Conservation (phyloP, 2,329 filamentous ascomycete genomes). For the Pseudocercospora cruenta region DNA sequence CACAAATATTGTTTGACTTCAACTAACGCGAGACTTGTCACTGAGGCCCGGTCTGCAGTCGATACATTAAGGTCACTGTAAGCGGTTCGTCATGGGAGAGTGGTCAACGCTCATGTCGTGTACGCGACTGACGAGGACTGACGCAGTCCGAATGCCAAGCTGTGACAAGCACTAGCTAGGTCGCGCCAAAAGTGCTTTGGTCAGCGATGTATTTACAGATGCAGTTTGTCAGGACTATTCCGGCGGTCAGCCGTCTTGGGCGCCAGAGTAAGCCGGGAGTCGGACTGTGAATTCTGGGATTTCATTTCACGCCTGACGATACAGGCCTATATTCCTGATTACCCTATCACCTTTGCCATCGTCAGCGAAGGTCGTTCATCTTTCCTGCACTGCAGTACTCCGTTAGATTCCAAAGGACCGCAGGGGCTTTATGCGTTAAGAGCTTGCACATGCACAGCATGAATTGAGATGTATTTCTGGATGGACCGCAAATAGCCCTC, state of each 20-base stretch:
- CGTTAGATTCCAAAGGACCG: not conserved
- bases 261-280: not conserved
- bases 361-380: not conserved
- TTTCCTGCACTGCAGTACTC: not conserved
- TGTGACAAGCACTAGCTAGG: not conserved
- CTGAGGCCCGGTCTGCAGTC: not conserved
- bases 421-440: not conserved
- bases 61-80: not conserved
- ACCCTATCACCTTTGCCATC: not conserved
- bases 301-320: not conserved
- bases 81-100: not conserved
- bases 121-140: not conserved
- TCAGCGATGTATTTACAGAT: constrained; percentile 5
- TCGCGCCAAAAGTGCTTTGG: not conserved
- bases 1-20: not conserved
- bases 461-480: not conserved
- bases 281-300: not conserved
- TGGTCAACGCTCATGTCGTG: not conserved
- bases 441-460: not conserved
- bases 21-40: not conserved
- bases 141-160: not conserved
- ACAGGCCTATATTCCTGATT: not conserved
- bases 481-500: not conserved
- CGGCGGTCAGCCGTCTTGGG: not conserved
- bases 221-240: not conserved